Evolutionary conservation across 768 basidiomycete species (phyloP), one percentile per base, ranked within the genome.

Genomic region (Strobilomyces dryophilus): DNA sequence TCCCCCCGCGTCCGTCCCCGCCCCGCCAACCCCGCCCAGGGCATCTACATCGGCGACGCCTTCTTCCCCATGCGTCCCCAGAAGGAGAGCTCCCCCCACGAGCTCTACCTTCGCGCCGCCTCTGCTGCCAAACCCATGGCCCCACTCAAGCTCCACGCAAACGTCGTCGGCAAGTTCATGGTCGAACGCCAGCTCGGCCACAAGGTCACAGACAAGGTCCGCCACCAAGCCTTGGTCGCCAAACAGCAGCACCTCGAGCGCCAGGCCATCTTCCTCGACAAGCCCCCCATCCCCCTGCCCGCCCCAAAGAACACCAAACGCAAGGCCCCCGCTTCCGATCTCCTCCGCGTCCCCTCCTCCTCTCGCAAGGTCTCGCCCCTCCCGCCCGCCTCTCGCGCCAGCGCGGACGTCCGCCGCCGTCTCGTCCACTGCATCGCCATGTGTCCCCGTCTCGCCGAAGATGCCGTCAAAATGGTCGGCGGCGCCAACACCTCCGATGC

Each of bases 71-170:
- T 88, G 75, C 73, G 71, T 3, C 67, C 76, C 5, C 66, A 68
- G 51, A 73, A 74, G 51, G 89, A 89, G 66, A 75, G 73, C 54
- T 65, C 74, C 2, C 73, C 77, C 8, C 86, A 89, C 59, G 89
- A 92, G 56, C 76, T 92, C 29, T 92, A 88, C 67, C 76, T 90
- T 20, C 80, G 87, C 15, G 73, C 81, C 12, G 74, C 83, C 35
- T 78, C 79, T 15, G 74, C 78, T 8, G 71, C 77, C 21, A 84
- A 82, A 65, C 81, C 79, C 45, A 79, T 74, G 57, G 79, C 81
- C 0, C 83, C 86, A 2, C 78, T 91, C 59, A 89, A 87, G 66
- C 79, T 87, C 18, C 80, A 84, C 59, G 89, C 86, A 56, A 83
- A 82, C 59, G 80, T 92, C 41, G 74, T 80, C n/a, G 87, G 87